Evolutionary conservation across 2,329 filamentous ascomycete genomes (phyloP), one percentile per base, ranked within the genome.

Genomic region (Pestalotiopsis sp.): DNA sequence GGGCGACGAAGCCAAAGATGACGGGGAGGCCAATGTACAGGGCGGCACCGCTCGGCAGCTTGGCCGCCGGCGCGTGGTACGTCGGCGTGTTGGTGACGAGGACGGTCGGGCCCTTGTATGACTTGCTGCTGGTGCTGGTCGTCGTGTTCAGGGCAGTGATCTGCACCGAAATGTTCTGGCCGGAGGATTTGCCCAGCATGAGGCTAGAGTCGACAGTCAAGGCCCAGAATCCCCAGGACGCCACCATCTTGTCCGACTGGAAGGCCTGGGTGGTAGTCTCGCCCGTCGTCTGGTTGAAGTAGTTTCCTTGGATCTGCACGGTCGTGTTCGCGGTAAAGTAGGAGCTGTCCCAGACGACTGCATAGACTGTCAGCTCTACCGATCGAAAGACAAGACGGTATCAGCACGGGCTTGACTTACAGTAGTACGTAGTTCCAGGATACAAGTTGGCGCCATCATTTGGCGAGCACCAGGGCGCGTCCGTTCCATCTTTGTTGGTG

Each of bases 11-110:
- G 64, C 83, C 84, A n/a, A 87, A 77, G 23, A 86, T 79, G 67
- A 81, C 78, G 20, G 87, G 87, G 5, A 90, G 80, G 14, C 83
- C 87, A 72, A 90, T 86, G 74, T 82, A 81, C 59, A 90, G 79
- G 36, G 83, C 84, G 11, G 80, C 72, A 63, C 82, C 78, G 36
- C 76, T 74, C 17, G 82, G 80, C 5, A 77, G 39, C 49, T 78
- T 75, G n/a, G 75, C 69, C 17, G 71, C 74, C 69, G 77, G 71
- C 71, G 79, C 77, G 66, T 74, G 70, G 67, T 76, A 78, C 1
- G 77, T 76, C 7, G 79, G 75, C 20, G 77, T 74, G 57, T 78
- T 78, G 61, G 83, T 78, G 69, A 86, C 79, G 5, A 81, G 75
- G 69, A 86, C 74, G 14, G 78, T 78, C 5, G 86, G 84, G 56